Conservation (phyloP, 2,329 filamentous ascomycete genomes). For the Diaporthe citri region DNA sequence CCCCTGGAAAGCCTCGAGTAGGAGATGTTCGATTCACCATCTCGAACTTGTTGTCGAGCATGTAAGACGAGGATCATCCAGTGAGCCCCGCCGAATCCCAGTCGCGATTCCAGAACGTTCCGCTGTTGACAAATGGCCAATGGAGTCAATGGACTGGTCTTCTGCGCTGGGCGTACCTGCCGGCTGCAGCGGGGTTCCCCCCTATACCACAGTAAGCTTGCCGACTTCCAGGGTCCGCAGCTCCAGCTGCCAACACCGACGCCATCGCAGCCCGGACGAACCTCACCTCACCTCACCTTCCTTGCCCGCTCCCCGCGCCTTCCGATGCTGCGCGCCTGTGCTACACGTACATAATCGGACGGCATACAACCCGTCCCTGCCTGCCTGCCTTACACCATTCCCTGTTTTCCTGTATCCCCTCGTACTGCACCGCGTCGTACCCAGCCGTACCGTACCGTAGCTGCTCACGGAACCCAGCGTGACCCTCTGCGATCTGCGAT, state of each 20-base stretch:
- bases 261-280: background rate
- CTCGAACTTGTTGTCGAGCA: too few relatives aligned
- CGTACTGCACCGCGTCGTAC: background rate
- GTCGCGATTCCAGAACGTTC: constrained; percentile 38
- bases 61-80: background rate
- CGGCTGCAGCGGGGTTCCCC: constrained; percentile 3
- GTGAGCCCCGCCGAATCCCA: background rate
- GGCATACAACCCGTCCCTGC: background rate
- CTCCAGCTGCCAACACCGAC: background rate
- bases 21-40: too few relatives aligned
- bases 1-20: too few relatives aligned
- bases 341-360: background rate
- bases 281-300: constrained; percentile 14
- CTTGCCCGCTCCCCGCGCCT: constrained; percentile 13
- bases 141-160: background rate
- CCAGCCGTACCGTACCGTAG: too few relatives aligned
- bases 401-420: background rate
- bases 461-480: background rate
- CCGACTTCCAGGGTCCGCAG: background rate
- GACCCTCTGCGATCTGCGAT: background rate
- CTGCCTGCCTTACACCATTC: background rate
- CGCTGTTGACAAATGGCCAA: constrained; percentile 36
- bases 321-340: background rate
- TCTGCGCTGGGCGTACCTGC: background rate
- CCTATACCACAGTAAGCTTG: constrained; percentile 1